phyloP scores from a whole-genome alignment of 2,329 filamentous ascomycete genomes.

The Sclerotinia spermophila region DNA sequence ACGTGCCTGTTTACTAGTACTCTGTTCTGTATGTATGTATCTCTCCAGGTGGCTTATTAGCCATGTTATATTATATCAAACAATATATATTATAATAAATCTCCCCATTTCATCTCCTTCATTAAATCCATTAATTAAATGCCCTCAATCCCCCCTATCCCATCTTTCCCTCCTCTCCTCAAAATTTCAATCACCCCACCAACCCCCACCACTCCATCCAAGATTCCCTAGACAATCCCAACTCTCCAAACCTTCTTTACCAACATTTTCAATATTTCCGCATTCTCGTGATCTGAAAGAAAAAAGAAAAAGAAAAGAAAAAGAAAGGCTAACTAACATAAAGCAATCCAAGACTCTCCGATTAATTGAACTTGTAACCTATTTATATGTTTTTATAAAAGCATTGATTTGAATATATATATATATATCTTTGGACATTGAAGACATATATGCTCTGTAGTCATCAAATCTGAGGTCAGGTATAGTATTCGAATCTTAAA shows the following conservation, averaged over 20 bases:
- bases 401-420: background rate
- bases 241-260: background rate
- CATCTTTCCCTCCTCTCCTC: constrained; percentile 2
- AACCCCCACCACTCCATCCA: background rate
- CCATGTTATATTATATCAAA: background rate
- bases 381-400: too few relatives aligned
- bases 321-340: too few relatives aligned
- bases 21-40: too few relatives aligned
- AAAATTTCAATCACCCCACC: background rate
- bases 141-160: too few relatives aligned
- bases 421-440: background rate
- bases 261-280: background rate
- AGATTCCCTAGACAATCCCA: background rate
- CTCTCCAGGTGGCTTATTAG: too few relatives aligned
- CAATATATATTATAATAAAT: background rate
- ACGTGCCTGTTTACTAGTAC: too few relatives aligned
- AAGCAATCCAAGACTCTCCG: background rate
- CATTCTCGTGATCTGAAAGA: background rate
- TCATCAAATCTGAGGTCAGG: background rate
- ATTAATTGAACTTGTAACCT: background rate
- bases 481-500: background rate
- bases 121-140: too few relatives aligned
- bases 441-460: background rate
- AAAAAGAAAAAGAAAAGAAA: too few relatives aligned
- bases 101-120: background rate